Conservation (phyloP, 129 eudicot species). For the Mikania micrantha region DNA sequence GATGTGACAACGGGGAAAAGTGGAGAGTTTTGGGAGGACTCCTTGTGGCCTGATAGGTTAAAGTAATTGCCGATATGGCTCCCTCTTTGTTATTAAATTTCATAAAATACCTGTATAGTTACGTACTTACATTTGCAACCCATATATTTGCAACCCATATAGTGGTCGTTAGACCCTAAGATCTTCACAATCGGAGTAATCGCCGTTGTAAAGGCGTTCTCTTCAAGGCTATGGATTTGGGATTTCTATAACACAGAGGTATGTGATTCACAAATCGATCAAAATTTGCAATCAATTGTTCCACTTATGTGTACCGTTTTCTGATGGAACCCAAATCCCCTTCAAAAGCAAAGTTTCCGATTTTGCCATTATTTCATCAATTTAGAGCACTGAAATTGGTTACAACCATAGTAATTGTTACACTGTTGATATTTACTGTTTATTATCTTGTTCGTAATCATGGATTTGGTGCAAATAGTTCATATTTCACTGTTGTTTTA, state of each 20-base stretch:
- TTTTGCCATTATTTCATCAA: constrained; percentile 28
- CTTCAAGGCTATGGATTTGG: neutral
- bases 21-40: no score
- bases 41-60: no score
- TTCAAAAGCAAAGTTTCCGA: constrained; percentile 51
- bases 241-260: constrained; percentile 9
- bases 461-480: constrained; percentile 13
- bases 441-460: constrained; percentile 12
- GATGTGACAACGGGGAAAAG: no score
- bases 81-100: no score
- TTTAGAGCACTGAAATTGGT: constrained; percentile 23
- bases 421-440: constrained; percentile 27
- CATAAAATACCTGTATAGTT: no score
- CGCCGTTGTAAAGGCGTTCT: neutral
- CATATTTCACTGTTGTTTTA: constrained; percentile 69
- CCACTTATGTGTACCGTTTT: neutral
- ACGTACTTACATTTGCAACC: no score
- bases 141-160: no score
- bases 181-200: constrained; percentile 15
- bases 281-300: neutral
- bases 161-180: neutral
- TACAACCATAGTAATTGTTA: constrained; percentile 17
- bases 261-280: neutral
- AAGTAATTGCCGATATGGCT: no score
- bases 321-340: constrained; percentile 74